Evolutionary conservation across 2,329 filamentous ascomycete genomes (phyloP), one percentile per base, ranked within the genome.

Genomic region (Aureobasidium sp.): DNA sequence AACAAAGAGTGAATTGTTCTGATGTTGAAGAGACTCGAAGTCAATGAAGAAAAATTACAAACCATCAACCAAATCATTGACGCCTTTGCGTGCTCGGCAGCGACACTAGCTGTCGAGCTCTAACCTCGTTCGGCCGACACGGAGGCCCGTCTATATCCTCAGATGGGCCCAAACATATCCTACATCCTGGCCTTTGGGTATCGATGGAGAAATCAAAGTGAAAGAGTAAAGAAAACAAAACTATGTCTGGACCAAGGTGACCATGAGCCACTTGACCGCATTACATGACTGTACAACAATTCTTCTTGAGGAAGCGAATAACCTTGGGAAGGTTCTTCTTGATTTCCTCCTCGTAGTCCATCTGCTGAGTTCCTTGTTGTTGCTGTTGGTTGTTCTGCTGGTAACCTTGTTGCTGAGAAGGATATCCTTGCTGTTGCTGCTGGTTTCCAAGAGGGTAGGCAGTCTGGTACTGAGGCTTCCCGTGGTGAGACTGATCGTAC

Each of bases 241-340:
- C 29, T n/a, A n/a, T 17, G 9, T 24, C 26, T 39, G 15, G 34
- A 53, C 34, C 43, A 32, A 34, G 13, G 26, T 6, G n/a, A 2
- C 46, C 57, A 20, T n/a, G 5, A 41, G 26, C 34, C 26, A 24
- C 36, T 26, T 26, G 24, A 43, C 26, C 36, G 17, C 17, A 32
- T 77, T 78, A 93, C 89, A 92, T 92, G 69, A 93, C 83, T 43
- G 84, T 77, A 78, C 89, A 92, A 75, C 88, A 92, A 39, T 61
- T 60, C 44, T 78, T 75, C 72, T 86, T 85, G 72, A 91, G 72
- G 76, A 86, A 86, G 70, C 80, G 81, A 66, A 89, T 70, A 39
- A 90, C 70, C 72, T 78, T 82, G 8, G 83, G 82, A 67, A 89
- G 70, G 36, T 84, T 71, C 72, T 84, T 84, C 72, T 83, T 83